Evolutionary conservation across 805 yeast species (phyloP), one percentile per base, ranked within the genome.

Genomic region (Pichia thaimueangensis): DNA sequence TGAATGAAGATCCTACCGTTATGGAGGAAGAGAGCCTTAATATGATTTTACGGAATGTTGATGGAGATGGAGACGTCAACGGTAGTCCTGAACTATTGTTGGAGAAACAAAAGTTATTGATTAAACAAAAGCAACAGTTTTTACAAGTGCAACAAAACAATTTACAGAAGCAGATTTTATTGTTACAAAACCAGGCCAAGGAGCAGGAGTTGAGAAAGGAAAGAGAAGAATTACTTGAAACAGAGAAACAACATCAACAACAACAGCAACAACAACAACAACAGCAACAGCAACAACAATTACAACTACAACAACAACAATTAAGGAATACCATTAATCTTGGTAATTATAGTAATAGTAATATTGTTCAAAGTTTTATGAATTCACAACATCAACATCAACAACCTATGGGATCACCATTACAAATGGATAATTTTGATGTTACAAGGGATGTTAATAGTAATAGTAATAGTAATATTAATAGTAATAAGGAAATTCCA

Each of bases 121-220:
- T 35, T 21, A n/a, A 29, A 21, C 29, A 45, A 30, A 40, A 30
- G 21, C 47, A 47, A 13, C 21, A 47, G 15, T 32, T 37, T 32
- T 33, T 34, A 23, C 59, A 56, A 27, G 53, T 47, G 11, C 54
- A 54, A n/a, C 61, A 53, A 25, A 53, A 52, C 1, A 42, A 13
- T 15, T 20, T 43, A 35, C 37, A 43, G 21, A 43, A 34, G 12
- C 55, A 50, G n/a, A 52, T 47, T 24, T 54, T 45, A 19, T 48
- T 45, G 16, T 40, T 37, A 21, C 54, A 45, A n/a, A 47, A 44
- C 29, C 49, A 50, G 20, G 23, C 39, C 13, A 19, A 30, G 34
- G 6, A 16, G 21, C 16, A 34, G 20, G 25, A 19, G 6, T 8
- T 29, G 31, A n/a, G n/a, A n/a, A n/a, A n/a, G n/a, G n/a, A n/a